phyloP scores from a whole-genome alignment of 768 basidiomycete genomes.

The Neoboletus subvelutipes region DNA sequence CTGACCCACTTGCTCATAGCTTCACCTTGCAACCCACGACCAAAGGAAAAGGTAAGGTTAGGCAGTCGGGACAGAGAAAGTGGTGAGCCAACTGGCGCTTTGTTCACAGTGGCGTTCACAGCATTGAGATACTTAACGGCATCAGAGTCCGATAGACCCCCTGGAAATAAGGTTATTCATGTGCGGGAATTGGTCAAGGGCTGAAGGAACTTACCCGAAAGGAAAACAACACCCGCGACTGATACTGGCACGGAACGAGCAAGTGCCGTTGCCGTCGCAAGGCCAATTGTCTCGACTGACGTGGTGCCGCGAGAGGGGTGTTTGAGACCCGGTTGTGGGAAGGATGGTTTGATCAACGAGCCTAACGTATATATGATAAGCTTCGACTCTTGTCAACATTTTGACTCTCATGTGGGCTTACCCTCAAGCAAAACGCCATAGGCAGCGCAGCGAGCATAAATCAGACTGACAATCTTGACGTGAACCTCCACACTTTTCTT shows the following conservation, averaged over 20 bases:
- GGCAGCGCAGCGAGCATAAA: slow-evolving; percentile 44
- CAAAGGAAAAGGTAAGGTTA: slow-evolving; percentile 50
- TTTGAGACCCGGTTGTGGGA: slow-evolving; percentile 49
- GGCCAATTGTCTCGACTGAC: slow-evolving; percentile 42
- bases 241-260: slow-evolving; percentile 45
- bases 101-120: slow-evolving; percentile 40
- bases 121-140: slow-evolving; percentile 43
- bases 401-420: slow-evolving; percentile 14
- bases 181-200: not conserved
- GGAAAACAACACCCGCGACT: slow-evolving; percentile 50
- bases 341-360: slow-evolving; percentile 51
- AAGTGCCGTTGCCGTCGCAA: slow-evolving; percentile 46
- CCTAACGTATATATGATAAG: slow-evolving; percentile 29
- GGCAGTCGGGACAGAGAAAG: slow-evolving; percentile 38
- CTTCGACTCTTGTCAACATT: not conserved
- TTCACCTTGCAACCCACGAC: slow-evolving; percentile 49
- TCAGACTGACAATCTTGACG: slow-evolving; percentile 43
- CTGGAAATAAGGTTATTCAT: slow-evolving; percentile 22
- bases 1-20: slow-evolving; percentile 46
- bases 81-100: slow-evolving; percentile 32
- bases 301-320: slow-evolving; percentile 38
- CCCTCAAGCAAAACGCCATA: slow-evolving; percentile 53
- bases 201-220: slow-evolving; percentile 39
- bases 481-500: slow-evolving; percentile 47
- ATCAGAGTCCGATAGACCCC: slow-evolving; percentile 43